Percentiles rank a stretch among this genome's conserved stretches.
phyloP scores from a whole-genome alignment of 805 yeast genomes.

The Starmerella powellii region DNA sequence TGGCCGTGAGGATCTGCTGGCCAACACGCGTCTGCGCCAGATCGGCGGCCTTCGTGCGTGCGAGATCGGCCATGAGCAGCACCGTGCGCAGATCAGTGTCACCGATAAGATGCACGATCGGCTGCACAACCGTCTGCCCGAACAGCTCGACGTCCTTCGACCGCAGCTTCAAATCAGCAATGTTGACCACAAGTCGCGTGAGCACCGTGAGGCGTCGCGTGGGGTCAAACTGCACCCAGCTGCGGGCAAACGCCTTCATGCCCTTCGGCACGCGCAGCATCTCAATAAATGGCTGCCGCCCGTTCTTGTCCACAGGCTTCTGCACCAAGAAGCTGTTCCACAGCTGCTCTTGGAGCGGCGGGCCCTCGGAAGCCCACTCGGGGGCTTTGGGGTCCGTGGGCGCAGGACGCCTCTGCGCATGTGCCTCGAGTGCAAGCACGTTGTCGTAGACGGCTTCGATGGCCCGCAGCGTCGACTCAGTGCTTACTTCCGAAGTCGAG shows the following conservation, averaged over 20 bases:
- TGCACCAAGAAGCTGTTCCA: slow-evolving; percentile 67
- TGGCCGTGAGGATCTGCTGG: slow-evolving; percentile 73
- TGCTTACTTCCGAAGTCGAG: slow-evolving; percentile 23
- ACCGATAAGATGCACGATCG: slow-evolving; percentile 69
- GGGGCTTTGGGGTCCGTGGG: slow-evolving; percentile 24
- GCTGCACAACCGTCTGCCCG: slow-evolving; percentile 69
- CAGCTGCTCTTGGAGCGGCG: slow-evolving; percentile 32
- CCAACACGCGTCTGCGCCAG: slow-evolving; percentile 58
- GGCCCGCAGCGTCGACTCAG: slow-evolving; percentile 46
- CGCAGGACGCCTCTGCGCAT: slow-evolving; percentile 45
- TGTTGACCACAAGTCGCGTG: slow-evolving; percentile 64
- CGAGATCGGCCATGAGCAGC: slow-evolving; percentile 57
- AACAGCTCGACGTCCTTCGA: slow-evolving; percentile 37
- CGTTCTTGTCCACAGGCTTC: slow-evolving; percentile 20
- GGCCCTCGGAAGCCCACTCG: slow-evolving; percentile 28
- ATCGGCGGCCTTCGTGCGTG: slow-evolving; percentile 54
- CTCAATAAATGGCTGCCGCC: slow-evolving; percentile 64
- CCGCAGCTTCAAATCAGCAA: slow-evolving; percentile 63
- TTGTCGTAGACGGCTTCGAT: slow-evolving; percentile 71
- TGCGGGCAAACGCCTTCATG: slow-evolving; percentile 75
- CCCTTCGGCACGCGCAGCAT: slow-evolving; percentile 77
- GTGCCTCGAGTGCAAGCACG: slow-evolving; percentile 67
- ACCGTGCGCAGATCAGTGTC: slow-evolving; percentile 73
- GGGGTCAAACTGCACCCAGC: slow-evolving; percentile 66
- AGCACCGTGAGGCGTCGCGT: slow-evolving; percentile 68